Conservation (phyloP, 164 flowering plant genomes). For the Kingdonia uniflora region DNA sequence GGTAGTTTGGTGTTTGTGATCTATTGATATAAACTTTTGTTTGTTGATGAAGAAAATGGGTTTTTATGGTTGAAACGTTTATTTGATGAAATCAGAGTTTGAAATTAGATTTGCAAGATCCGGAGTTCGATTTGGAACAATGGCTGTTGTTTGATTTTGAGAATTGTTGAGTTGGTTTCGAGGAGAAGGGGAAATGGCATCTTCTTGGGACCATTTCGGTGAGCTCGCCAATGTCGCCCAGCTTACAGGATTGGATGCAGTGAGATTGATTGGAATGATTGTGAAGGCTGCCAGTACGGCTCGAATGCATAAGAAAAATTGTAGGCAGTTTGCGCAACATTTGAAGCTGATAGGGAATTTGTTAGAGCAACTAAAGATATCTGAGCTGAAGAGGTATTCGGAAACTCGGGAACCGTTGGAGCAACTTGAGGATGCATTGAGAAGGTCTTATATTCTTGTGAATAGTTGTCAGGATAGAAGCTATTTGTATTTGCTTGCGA, state of each 20-base stretch:
- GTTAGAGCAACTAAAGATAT: conserved; percentile 75
- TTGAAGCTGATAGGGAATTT: too few species aligned
- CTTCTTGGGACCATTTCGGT: conserved; percentile 62
- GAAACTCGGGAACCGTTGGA: conserved; percentile 94
- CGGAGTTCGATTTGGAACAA: neutral
- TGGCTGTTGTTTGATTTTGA: neutral
- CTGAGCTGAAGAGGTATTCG: conserved; percentile 84
- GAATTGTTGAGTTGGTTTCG: neutral
- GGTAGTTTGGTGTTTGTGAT: too few species aligned
- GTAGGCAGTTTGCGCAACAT: conserved; percentile 88
- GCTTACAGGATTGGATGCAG: conserved; percentile 75
- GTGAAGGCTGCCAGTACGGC: conserved; percentile 87
- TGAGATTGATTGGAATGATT: conserved; percentile 60
- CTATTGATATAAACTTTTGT: too few species aligned
- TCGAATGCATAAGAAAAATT: conserved; percentile 89
- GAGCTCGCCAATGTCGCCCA: conserved; percentile 75
- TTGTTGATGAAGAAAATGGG: too few species aligned
- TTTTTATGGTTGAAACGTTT: too few species aligned
- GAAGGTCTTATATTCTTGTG: conserved; percentile 75
- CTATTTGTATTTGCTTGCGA: conserved; percentile 82
- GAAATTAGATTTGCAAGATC: too few species aligned
- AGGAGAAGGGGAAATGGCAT: conserved; percentile 26
- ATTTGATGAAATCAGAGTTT: too few species aligned
- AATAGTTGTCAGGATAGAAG: conserved; percentile 91
- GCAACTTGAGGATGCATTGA: conserved; percentile 85